Base-by-base conservation (phyloP, 2,329 filamentous ascomycete genomes). In the Rhinocladiella mackenziei region DNA sequence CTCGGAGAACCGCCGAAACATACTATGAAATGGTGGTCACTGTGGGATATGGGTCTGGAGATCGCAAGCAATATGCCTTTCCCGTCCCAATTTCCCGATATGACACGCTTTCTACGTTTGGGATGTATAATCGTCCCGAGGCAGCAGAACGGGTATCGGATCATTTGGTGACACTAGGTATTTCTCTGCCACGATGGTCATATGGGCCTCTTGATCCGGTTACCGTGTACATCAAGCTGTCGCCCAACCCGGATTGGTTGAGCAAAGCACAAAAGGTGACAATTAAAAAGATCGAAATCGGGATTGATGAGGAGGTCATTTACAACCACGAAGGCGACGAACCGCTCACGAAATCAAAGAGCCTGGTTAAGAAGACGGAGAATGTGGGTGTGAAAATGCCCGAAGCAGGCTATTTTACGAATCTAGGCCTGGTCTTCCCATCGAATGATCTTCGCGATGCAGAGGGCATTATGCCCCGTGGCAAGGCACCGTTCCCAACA, bases 71-170 rank as follows among this genome's bases (percentile, higher is more conserved):
- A 67, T 92, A 94, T 66, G 74, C 81, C 3, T 96, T 96, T 57
- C 87, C 92, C 1, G 85, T 97, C 28, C 91, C 91, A 1, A 80
- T 98, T 57, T 81, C 87, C 56, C 78, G 92, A 62, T 98, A 97
- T 70, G 92, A 98, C 65, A 98, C 91, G 1, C 74, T 98, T 36
- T 96, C 89, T 30, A 97, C 92, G 1, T 98, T 98, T 69, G 92
- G 92, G 67, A 97, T 97, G 92, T 98, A 97, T 73, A 97, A 97
- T 68, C 84, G 89, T 42, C 91, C 89, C 11, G 91, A 96, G 65
- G 85, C 84, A 47, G 87, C 88, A 43, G 84, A 94, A 59, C 80
- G 83, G 48, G 86, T 89, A 22, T 81, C 85, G 39, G 92, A 97
- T 69, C 92, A 94, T 65, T 72, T 97, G 42, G 87, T 97, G 49